A percentile compares a stretch with the other conserved stretches of the same genome.
These are phyloP conservation scores for Aspergillus olivimuriae DNA, from an alignment of 495 filamentous ascomycete species.

Conservation along the genomic window DNA sequence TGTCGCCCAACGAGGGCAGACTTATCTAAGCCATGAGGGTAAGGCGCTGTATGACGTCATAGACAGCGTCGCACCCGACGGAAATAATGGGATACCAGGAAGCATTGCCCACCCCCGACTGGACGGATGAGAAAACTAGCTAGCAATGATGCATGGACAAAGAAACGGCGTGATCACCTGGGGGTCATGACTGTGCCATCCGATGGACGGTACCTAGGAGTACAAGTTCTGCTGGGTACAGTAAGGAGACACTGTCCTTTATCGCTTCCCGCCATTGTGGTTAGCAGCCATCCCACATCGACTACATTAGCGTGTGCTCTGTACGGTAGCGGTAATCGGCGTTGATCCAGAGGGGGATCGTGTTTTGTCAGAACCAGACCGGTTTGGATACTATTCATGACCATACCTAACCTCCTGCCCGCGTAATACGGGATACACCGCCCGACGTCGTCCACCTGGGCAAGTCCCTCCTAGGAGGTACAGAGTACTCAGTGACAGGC, in stretches of 20 bases:
- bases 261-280: conserved; percentile 4
- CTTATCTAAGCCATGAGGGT: too few species aligned
- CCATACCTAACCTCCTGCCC: too few species aligned
- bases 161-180: neutral
- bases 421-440: too few species aligned
- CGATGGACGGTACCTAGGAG: neutral
- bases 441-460: too few species aligned
- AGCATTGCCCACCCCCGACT: too few species aligned
- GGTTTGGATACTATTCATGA: neutral
- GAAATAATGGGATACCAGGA: too few species aligned
- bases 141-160: neutral
- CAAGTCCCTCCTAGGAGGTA: too few species aligned
- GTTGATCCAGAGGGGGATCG: neutral
- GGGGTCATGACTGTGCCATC: conserved; percentile 4
- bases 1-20: too few species aligned
- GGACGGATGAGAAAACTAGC: neutral
- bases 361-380: neutral
- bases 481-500: too few species aligned
- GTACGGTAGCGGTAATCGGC: too few species aligned
- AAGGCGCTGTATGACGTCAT: conserved; percentile 1
- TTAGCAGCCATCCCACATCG: conserved; percentile 1
- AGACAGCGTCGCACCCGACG: neutral
- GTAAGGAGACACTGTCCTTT: neutral
- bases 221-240: neutral
- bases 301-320: conserved; percentile 3